A percentile compares a stretch with the other conserved stretches of the same genome.
Evolutionary conservation across 768 basidiomycete species (phyloP).

Genomic region (Tricholoma sp.): DNA sequence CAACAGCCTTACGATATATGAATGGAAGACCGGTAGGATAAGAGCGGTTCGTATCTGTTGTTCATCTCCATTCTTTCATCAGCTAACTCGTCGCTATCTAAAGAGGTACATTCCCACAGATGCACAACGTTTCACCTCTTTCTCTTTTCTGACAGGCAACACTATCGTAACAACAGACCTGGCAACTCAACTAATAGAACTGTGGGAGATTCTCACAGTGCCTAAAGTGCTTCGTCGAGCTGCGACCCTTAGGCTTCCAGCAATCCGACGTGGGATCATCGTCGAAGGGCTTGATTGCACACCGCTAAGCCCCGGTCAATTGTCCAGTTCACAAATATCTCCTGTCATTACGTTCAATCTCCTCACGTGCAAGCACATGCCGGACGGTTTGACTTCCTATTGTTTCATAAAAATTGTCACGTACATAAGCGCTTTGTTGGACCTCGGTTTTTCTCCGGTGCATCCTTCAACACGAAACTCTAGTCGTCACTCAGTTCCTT

Average conservation of each 20-base stretch:
- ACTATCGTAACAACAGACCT: background rate
- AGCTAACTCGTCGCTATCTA: background rate
- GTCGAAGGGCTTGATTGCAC: background rate
- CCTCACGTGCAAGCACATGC: background rate
- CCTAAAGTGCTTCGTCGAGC: background rate
- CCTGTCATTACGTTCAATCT: background rate
- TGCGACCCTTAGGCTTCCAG: background rate
- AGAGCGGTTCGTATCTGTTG: background rate
- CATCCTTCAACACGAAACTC: background rate
- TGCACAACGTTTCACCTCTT: background rate
- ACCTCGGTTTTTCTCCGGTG: background rate
- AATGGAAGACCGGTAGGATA: background rate
- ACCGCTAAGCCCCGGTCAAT: background rate
- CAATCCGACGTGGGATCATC: background rate
- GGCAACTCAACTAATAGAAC: background rate
- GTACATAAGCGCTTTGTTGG: background rate
- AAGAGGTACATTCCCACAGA: background rate
- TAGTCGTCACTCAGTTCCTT: background rate
- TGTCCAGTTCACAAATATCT: background rate
- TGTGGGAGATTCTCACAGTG: background rate
- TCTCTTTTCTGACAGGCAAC: background rate
- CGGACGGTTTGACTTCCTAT: background rate
- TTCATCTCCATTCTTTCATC: background rate
- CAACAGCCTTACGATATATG: background rate
- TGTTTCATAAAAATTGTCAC: background rate